Evolutionary conservation across 2,329 filamentous ascomycete species (phyloP).

Genomic region (Colletotrichum kahawae): DNA sequence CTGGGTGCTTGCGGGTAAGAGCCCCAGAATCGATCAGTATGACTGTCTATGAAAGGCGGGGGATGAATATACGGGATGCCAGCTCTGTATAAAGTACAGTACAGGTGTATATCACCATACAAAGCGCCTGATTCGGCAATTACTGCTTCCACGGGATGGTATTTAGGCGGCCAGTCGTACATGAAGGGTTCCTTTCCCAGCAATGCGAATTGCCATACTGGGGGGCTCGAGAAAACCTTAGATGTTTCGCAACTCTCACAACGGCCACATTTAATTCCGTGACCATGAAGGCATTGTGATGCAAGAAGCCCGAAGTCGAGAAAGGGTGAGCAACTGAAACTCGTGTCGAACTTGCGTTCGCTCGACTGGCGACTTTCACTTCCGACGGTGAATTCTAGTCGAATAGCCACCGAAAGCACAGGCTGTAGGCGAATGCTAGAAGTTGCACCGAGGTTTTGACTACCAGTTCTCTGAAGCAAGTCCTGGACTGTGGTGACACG

Average conservation of each 20-base stretch:
- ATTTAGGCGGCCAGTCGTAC: neutral
- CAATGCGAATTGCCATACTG: neutral
- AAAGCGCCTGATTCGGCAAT: neutral
- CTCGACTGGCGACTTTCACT: accelerated
- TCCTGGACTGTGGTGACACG: neutral
- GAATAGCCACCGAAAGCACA: neutral
- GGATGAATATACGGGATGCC: neutral
- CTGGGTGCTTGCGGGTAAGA: neutral
- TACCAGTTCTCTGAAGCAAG: neutral
- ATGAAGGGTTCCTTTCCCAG: too few relatives aligned
- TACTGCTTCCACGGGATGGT: neutral
- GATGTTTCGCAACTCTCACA: neutral
- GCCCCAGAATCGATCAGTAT: neutral
- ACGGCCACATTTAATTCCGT: neutral
- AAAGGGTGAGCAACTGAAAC: neutral
- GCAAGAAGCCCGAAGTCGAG: neutral
- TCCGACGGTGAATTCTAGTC: neutral
- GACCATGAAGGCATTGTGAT: neutral
- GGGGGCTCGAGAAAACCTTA: neutral
- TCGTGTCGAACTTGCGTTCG: neutral
- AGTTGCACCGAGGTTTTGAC: neutral
- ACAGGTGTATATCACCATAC: neutral
- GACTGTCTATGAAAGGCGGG: neutral
- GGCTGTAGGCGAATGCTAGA: neutral
- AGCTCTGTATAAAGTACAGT: neutral